phyloP scores from a whole-genome alignment of 345 rosid genomes.

The Brassica napus region Da-Ae NC_063448.1:43250001-43250500 shows the following conservation, averaged over 20 bases:
- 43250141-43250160: constrained; percentile 72
- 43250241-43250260: constrained; percentile 50
- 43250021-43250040: constrained; percentile 41
- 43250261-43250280: constrained; percentile 93
- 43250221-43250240: constrained; percentile 10
- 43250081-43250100: constrained; percentile 97
- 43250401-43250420: constrained; percentile 97
- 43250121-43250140: constrained; percentile 94
- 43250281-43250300: constrained; percentile 98
- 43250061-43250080: constrained; percentile 97
- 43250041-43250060: constrained; percentile 98
- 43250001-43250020: constrained; percentile 12
- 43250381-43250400: constrained; percentile 93
- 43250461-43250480: constrained; percentile 47
- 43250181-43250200: constrained; percentile 25
- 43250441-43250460: constrained; percentile 98
- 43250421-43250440: constrained; percentile 89
- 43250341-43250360: constrained; percentile 89
- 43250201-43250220: constrained; percentile 15
- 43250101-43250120: constrained; percentile 98
- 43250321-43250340: constrained; percentile 98
- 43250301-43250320: constrained; percentile 96
- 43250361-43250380: constrained; percentile 87
- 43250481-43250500: constrained; percentile 27
- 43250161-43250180: constrained; percentile 95